Evolutionary conservation across 371 early-diverging fungal genomes (phyloP).

Genomic region (Rhizopus delemar): DNA sequence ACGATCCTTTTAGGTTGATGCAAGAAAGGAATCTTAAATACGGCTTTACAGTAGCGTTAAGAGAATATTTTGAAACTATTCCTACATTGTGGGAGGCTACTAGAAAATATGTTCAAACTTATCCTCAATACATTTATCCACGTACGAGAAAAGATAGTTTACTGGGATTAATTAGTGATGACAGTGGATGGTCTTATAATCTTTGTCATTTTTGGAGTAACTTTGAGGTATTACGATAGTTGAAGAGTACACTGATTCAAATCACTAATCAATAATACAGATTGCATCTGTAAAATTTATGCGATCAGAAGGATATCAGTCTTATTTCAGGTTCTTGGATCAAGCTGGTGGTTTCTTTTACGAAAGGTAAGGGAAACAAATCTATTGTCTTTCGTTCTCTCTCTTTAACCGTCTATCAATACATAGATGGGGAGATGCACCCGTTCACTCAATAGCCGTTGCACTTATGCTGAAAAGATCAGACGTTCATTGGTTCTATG

Average conservation of each 20-base stretch:
- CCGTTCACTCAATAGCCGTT: conserved; percentile 89
- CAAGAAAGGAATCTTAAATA: conserved; percentile 79
- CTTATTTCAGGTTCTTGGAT: conserved; percentile 82
- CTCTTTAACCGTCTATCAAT: no score
- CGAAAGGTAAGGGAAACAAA: conserved; percentile 61
- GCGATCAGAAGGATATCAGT: conserved; percentile 68
- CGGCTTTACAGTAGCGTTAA: conserved; percentile 78
- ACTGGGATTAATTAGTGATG: conserved; percentile 34
- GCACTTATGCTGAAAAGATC: conserved; percentile 72
- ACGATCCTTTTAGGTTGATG: conserved; percentile 89
- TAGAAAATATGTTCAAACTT: conserved; percentile 56
- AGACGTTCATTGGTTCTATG: conserved; percentile 90
- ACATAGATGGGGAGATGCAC: conserved; percentile 90
- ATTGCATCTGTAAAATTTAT: conserved; percentile 58
- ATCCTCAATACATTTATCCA: conserved; percentile 51
- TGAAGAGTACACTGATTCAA: no score
- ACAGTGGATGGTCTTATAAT: conserved; percentile 47
- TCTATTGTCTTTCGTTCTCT: neutral
- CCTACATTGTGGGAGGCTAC: conserved; percentile 80
- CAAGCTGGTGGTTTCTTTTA: conserved; percentile 86
- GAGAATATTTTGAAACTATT: conserved; percentile 80
- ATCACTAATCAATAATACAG: conserved; percentile 3
- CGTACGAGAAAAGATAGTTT: conserved; percentile 42
- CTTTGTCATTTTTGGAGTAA: conserved; percentile 81
- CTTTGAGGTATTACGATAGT: conserved; percentile 25